Conservation (phyloP, 257 asterid genomes). For the Marsdenia floribunda region DNA sequence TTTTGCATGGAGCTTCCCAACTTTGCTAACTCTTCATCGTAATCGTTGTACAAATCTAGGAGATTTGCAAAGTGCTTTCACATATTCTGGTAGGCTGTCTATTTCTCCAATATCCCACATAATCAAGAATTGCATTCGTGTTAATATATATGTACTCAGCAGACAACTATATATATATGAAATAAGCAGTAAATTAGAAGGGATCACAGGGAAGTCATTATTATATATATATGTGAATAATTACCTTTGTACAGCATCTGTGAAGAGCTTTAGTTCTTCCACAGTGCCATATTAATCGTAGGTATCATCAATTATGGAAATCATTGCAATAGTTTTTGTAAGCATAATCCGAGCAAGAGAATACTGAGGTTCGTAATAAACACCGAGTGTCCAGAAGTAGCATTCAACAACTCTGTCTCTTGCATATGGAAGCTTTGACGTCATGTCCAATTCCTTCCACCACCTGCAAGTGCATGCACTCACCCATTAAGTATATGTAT, state of each 20-base stretch:
- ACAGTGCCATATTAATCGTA: conserved; percentile 8
- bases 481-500: too few species aligned
- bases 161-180: too few species aligned
- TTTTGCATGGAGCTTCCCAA: conserved; percentile 1
- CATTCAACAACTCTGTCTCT: not conserved
- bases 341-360: conserved; percentile 1
- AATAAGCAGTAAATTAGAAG: too few species aligned
- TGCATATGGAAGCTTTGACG: conserved; percentile 1
- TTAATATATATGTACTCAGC: too few species aligned
- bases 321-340: not conserved
- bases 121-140: too few species aligned
- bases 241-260: too few species aligned
- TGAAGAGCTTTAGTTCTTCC: conserved; percentile 10
- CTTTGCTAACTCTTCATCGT: conserved; percentile 11
- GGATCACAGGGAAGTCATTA: too few species aligned
- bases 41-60: conserved; percentile 23
- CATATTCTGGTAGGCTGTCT: too few species aligned
- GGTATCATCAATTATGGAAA: conserved; percentile 3
- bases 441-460: conserved; percentile 5
- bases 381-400: conserved; percentile 7
- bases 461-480: not conserved
- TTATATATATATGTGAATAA: too few species aligned
- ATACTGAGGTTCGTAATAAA: conserved; percentile 5
- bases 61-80: conserved; percentile 1
- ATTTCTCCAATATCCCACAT: too few species aligned